Evolutionary conservation across 495 filamentous ascomycete species (phyloP), one percentile per base, ranked within the genome.

Genomic region (Aspergillus coremiiformis): DNA sequence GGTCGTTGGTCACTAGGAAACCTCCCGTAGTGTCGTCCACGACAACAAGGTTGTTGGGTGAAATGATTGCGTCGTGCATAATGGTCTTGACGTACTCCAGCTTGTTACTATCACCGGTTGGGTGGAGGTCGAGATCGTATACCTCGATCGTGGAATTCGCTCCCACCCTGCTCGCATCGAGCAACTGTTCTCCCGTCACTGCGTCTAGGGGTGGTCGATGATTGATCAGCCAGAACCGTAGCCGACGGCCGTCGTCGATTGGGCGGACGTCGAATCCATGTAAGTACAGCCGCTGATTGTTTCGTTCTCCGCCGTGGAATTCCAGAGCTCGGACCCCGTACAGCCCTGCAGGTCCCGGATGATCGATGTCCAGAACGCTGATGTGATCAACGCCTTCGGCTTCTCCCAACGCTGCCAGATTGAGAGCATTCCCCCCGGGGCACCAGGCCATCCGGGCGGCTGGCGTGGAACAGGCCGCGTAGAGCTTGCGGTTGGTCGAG

Each of bases 121-220:
- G 45, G 27, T 54, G 43, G 12, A 63, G 53, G 30, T 59, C 52
- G 60, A 73, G 39, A 41, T 50, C 47, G 23, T 23, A 50, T 5
- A 68, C 47, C 44, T 73, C 68, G 26, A 73, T 56, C 1, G 70
- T 73, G 11, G 70, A 68, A 47, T 73, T 73, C 22, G 63, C 66
- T 19, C 69, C 69, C 5, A 65, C 41, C 11, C 12, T 27, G 9
- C 26, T 50, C 7, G 63, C 51, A 49, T 72, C 63, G 17, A 71
- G 51, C n/a, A n/a, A n/a, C 0, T 57, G 20, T 19, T 65, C 55
- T 11, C 67, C 68, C 12, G 65, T 68, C 1, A 42, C 32, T 19
- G 66, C 62, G 44, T 49, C 47, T 33, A 73, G 58, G 0, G 72
- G 63, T 2, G 70, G 69, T 1, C 66, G 58, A 46, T 72, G 64